Evolutionary conservation across 768 basidiomycete species (phyloP), one percentile per base, ranked within the genome.

Genomic region (Rhizopogon sp.): DNA sequence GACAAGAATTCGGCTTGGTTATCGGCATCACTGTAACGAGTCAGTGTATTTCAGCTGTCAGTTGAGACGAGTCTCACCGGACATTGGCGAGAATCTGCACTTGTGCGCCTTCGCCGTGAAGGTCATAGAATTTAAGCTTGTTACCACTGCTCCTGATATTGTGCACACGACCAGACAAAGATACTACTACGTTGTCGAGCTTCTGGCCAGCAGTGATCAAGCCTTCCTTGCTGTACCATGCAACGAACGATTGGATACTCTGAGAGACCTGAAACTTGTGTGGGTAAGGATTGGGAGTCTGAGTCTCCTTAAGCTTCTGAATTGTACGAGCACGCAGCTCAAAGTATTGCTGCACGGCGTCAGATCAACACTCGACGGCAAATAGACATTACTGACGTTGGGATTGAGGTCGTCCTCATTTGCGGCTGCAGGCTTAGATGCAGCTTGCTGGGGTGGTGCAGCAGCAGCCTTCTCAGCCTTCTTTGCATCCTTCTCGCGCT

Each of bases 261-360:
- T 72, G 76, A 54, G 87, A 76, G 20, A 98, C 95, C 61, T 96
- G 71, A 75, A 99, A 99, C 83, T 99, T 99, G 86, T 99, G 97
- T 6, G 97, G 97, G 76, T 98, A 99, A 2, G 97, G 97, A 69
- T 95, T 90, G 2, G 95, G 96, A 6, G 80, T 71, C 69, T 88
- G 88, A 29, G 90, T 88, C 66, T 86, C 79, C 72, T 91, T 88
- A 58, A 99, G 82, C 61, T 85, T 83, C 59, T 85, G 81, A 63
- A 99, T 93, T 62, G 90, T 85, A 46, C 93, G 84, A 29, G 89
- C 92, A 61, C 97, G 88, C 61, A 93, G 75, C 66, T 98, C 94
- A 67, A 88, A 96, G 79, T 98, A 99, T 93, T 96, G 93, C 95
- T 99, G 61, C 5, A 66, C n/a, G 1, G 5, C n/a, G 14, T 31